phyloP scores from a whole-genome alignment of 176 grass and related monocot species.

The Oryza rufipogon region DNA sequence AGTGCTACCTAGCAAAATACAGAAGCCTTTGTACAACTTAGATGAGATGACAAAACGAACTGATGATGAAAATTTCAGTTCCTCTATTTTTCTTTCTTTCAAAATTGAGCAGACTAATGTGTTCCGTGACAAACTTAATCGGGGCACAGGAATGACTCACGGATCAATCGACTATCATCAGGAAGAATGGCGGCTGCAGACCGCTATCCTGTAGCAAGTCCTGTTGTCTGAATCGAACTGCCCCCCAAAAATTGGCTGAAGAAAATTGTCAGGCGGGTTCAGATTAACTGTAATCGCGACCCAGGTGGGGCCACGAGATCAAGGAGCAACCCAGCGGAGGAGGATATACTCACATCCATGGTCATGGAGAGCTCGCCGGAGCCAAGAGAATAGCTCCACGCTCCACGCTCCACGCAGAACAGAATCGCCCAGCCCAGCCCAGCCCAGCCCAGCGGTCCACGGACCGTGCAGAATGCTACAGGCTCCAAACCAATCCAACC shows the following conservation, averaged over 20 bases:
- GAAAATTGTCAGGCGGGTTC: not conserved
- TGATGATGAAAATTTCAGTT: not conserved
- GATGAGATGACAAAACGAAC: not conserved
- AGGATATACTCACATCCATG: too few relatives aligned
- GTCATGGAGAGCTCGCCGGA: too few relatives aligned
- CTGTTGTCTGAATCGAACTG: not conserved
- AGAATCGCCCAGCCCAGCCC: too few relatives aligned
- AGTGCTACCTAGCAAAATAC: not conserved
- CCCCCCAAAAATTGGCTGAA: not conserved
- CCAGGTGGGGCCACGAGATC: not conserved
- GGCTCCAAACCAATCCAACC: too few relatives aligned
- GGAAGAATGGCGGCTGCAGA: not conserved
- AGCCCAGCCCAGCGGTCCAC: too few relatives aligned
- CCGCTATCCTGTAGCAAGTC: not conserved
- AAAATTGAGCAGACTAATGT: not conserved
- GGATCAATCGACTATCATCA: not conserved
- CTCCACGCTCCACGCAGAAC: too few relatives aligned
- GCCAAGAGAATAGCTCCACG: too few relatives aligned
- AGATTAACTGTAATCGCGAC: not conserved
- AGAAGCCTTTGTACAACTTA: not conserved
- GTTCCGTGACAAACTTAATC: not conserved
- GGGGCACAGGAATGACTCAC: not conserved
- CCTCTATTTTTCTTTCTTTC: too few relatives aligned
- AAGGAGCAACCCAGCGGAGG: not conserved
- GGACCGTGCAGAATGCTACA: too few relatives aligned